A percentile compares a stretch with the other conserved stretches of the same genome.
phyloP scores from a whole-genome alignment of 2,329 filamentous ascomycete species.

The Cytospora schulzeri region DNA sequence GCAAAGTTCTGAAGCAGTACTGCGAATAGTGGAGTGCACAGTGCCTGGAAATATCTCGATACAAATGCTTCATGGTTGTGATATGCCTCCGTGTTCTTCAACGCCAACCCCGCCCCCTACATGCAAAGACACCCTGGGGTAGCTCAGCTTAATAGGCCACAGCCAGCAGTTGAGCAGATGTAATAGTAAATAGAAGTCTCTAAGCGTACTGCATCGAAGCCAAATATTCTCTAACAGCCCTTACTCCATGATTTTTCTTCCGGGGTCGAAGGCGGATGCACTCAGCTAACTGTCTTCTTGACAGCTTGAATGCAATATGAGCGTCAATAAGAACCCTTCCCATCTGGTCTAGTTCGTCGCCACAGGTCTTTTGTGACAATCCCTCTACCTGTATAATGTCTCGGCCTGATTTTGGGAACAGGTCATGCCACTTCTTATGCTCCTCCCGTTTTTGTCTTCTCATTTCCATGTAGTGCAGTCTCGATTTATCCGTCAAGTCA shows the following conservation, averaged over 20 bases:
- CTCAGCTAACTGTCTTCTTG: slow-evolving; percentile 11
- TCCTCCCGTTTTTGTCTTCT: slow-evolving; percentile 15
- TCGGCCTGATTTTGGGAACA: neutral
- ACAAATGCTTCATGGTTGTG: no score
- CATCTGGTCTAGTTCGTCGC: neutral
- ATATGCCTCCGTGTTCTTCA: no score
- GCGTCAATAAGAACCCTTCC: slow-evolving; percentile 24
- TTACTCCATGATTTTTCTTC: neutral
- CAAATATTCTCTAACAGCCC: neutral
- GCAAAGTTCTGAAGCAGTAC: no score
- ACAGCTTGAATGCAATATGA: slow-evolving; percentile 20
- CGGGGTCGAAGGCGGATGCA: slow-evolving; percentile 16
- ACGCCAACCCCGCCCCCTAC: no score
- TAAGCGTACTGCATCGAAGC: neutral
- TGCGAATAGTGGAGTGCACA: no score
- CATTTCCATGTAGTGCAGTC: neutral
- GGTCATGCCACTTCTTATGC: neutral
- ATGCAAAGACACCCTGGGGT: no score
- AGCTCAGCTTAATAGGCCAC: no score
- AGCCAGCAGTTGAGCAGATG: no score
- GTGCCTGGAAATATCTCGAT: no score
- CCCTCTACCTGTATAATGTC: neutral
- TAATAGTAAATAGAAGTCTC: neutral
- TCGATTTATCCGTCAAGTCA: slow-evolving; percentile 5
- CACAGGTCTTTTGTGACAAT: neutral